These are phyloP conservation scores for Lophiotrema nucula DNA, from an alignment of 495 filamentous ascomycete species.

Conservation along the genomic window DNA sequence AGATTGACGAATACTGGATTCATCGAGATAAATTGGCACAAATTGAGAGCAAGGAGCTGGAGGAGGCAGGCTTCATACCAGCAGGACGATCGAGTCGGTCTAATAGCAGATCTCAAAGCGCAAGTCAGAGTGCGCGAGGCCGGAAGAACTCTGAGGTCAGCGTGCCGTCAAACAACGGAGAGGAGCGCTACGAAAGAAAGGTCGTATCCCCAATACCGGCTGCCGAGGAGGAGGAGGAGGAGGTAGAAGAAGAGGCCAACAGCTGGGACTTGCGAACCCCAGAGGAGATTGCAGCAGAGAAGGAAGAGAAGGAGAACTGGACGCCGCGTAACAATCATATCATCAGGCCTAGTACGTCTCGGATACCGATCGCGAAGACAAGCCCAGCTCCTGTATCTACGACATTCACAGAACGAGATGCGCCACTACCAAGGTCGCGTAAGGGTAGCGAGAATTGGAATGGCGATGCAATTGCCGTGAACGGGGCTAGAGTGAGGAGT, in stretches of 20 bases:
- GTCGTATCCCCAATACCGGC: slow-evolving; percentile 49
- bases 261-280: slow-evolving; percentile 74
- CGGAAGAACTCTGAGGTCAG: slow-evolving; percentile 17
- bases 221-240: slow-evolving; percentile 40
- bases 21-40: slow-evolving; percentile 91
- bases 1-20: slow-evolving; percentile 81
- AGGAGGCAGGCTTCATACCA: slow-evolving; percentile 77
- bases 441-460: slow-evolving; percentile 49
- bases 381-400: slow-evolving; percentile 75
- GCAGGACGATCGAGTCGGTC: slow-evolving; percentile 56
- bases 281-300: slow-evolving; percentile 70
- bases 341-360: slow-evolving; percentile 55
- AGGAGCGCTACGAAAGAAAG: slow-evolving; percentile 46
- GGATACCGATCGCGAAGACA: slow-evolving; percentile 77
- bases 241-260: slow-evolving; percentile 41
- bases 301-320: slow-evolving; percentile 49
- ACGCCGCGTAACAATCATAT: slow-evolving; percentile 39
- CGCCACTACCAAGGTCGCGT: slow-evolving; percentile 62
- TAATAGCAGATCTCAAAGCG: slow-evolving; percentile 55
- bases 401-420: slow-evolving; percentile 69
- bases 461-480: slow-evolving; percentile 58
- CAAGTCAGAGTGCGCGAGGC: background rate
- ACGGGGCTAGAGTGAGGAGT: slow-evolving; percentile 67
- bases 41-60: slow-evolving; percentile 90
- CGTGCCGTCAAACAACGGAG: slow-evolving; percentile 3